Evolutionary conservation across 208 protist genomes (phyloP).

Genomic region (Crithidia thermophila): DNA sequence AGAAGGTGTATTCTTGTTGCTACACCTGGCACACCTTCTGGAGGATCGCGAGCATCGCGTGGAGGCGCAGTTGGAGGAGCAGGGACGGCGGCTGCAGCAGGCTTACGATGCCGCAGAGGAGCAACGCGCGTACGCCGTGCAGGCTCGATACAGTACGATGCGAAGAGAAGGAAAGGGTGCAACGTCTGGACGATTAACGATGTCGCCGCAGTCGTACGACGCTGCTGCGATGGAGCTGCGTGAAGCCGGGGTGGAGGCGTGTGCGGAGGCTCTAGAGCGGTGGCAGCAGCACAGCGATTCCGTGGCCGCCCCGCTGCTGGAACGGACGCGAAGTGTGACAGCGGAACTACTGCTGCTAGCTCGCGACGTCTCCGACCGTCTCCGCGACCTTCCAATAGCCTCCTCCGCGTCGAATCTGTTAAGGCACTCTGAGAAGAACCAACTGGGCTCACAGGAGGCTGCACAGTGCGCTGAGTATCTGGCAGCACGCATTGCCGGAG

Average conservation of each 20-base stretch:
- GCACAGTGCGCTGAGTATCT: too few species aligned
- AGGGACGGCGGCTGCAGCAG: background rate
- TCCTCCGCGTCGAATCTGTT: too few species aligned
- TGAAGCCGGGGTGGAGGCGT: background rate
- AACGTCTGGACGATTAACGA: background rate
- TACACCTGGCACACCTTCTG: background rate
- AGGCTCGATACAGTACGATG: background rate
- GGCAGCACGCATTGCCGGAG: background rate
- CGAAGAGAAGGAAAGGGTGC: background rate
- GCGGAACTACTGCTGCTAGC: conserved; percentile 4
- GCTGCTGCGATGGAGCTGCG: background rate
- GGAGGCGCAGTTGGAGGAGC: background rate
- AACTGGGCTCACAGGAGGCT: background rate
- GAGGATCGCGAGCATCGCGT: background rate
- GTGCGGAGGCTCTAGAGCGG: background rate
- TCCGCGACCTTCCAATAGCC: too few species aligned
- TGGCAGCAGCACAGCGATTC: background rate
- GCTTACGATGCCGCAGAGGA: background rate
- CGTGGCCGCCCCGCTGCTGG: conserved; percentile 11
- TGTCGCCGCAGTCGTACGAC: too few species aligned
- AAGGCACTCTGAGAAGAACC: too few species aligned
- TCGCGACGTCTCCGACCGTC: background rate
- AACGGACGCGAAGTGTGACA: background rate
- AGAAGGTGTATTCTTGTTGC: background rate
- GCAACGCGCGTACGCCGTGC: background rate